Evolutionary conservation across 139 green algal genomes (phyloP).

Genomic region (Tetradesmus obliquus): DNA sequence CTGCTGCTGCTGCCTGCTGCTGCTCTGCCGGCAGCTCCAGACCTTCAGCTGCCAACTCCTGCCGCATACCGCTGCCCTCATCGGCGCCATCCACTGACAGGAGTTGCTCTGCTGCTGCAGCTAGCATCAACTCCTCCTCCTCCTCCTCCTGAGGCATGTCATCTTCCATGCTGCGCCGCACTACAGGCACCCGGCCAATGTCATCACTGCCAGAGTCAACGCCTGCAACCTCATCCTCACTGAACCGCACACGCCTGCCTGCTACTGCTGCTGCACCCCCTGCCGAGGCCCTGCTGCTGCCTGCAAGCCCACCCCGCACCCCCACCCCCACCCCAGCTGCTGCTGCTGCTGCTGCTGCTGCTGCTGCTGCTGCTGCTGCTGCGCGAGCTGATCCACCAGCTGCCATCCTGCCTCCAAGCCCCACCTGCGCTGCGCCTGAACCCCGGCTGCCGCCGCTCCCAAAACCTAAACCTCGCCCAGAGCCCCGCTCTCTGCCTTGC

Average conservation of each 20-base stretch:
- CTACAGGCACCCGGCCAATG: not conserved
- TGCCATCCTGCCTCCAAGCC: not conserved
- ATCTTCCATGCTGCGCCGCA: not conserved
- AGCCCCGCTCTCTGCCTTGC: slow-evolving; percentile 15
- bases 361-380: too few relatives aligned
- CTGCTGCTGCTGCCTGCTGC: not conserved
- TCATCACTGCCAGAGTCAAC: not conserved
- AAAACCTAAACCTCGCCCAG: not conserved
- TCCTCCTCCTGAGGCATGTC: not conserved
- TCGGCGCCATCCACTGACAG: too few relatives aligned
- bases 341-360: too few relatives aligned
- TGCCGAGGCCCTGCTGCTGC: not conserved
- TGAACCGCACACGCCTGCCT: not conserved
- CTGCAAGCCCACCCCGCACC: not conserved
- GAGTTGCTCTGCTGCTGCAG: not conserved
- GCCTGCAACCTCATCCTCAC: not conserved
- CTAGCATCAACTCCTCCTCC: not conserved
- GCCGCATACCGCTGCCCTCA: not conserved
- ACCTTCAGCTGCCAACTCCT: not conserved
- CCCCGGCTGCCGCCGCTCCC: not conserved
- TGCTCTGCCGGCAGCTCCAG: not conserved
- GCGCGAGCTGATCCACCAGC: not conserved
- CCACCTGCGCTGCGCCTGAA: not conserved
- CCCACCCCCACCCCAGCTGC: too few relatives aligned
- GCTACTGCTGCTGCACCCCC: not conserved